Base-by-base conservation (phyloP, 73 alveolate species). In the Blepharisma japonicum region DNA sequence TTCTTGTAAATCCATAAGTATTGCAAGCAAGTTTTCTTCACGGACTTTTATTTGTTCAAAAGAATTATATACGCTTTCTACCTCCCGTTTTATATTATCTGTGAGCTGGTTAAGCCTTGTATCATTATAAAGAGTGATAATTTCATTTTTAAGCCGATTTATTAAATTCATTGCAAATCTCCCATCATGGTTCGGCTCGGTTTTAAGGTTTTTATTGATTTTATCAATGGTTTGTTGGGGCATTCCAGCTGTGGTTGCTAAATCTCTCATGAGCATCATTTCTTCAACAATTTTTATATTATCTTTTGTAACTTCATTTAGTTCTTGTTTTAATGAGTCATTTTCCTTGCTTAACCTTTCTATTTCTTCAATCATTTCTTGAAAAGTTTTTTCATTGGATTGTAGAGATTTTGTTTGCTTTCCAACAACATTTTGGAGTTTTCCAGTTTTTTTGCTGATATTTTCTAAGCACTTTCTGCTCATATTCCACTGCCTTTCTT, bases 281-380 rank as follows among this genome's bases (percentile, higher is more conserved):
- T 56, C 72, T 56, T 56, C 72, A 7, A 6, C 9, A 14, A 56
- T 7, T 6, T 6, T 7, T 7, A 38, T 56, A 20, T 8, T 14
- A 20, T 7, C 7, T 7, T 7, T 6, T 8, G 7, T 7, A 7
- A 21, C 46, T 56, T 7, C 20, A 14, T 8, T 9, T 8, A 8
- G 6, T 56, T 9, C 9, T 9, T 7, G 6, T 56, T 56, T 56
- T 56, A 56, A 21, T 7, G 25, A 14, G 9, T 7, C 42, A 9
- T 7, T 56, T 56, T 56, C 72, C 18, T 8, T 14, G 20, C 18
- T 7, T 9, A 56, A 20, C 6, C 46, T 9, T 56, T 56, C 72
- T 8, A 56, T 7, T 56, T 56, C 72, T 56, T 56, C 72, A 7
- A 56, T 56, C 72, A 56, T 56, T 56, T 56, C 72, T 14, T 56